Conservation (phyloP, 495 filamentous ascomycete genomes). For the Hyaloscypha bicolor region DNA sequence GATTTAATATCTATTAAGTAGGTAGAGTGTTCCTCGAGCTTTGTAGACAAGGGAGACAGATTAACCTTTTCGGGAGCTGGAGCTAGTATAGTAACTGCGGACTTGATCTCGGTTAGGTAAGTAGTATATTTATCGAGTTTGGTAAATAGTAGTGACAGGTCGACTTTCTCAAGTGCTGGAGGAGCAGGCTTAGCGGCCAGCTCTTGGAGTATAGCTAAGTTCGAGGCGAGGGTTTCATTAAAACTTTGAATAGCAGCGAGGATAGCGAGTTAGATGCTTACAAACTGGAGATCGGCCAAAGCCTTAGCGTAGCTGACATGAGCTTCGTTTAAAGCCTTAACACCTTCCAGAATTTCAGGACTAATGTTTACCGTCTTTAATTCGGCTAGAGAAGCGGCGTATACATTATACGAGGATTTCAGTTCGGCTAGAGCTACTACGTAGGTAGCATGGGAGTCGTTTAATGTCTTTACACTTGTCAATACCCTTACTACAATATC, state of each 20-base stretch:
- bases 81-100: constrained; percentile 1
- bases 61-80: not conserved
- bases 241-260: constrained; percentile 19
- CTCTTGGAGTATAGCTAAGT: constrained; percentile 10
- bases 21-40: constrained; percentile 11
- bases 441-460: constrained; percentile 11
- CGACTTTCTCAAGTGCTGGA: constrained; percentile 12
- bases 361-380: constrained; percentile 4
- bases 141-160: not conserved
- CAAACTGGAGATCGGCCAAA: too few species aligned
- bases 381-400: too few species aligned
- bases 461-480: constrained; percentile 15
- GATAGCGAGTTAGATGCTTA: too few species aligned
- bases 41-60: not conserved
- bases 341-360: constrained; percentile 7
- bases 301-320: too few species aligned
- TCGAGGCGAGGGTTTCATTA: constrained; percentile 22
- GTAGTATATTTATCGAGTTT: constrained; percentile 11
- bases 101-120: constrained; percentile 12
- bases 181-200: too few species aligned
- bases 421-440: constrained; percentile 6
- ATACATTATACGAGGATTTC: not conserved
- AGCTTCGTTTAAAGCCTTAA: too few species aligned
- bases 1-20: constrained; percentile 13
- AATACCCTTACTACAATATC: constrained; percentile 25